Conservation (phyloP, 768 basidiomycete genomes). For the Termitomyces sp. region DNA sequence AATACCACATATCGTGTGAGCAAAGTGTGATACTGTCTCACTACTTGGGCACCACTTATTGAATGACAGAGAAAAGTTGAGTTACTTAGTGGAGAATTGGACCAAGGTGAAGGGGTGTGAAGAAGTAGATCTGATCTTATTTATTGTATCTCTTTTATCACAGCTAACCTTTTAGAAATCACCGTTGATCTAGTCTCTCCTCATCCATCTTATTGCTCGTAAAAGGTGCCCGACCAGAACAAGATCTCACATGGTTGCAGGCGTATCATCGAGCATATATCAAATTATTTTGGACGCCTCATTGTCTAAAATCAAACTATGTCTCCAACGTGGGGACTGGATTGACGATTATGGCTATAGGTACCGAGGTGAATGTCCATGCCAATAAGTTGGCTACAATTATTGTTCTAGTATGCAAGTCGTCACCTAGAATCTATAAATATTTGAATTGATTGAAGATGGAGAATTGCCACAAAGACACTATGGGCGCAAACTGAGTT, state of each 20-base stretch:
- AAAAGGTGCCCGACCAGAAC: conserved; percentile 69
- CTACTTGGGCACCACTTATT: conserved; percentile 2
- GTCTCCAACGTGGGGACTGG: not conserved
- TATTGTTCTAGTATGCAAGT: not conserved
- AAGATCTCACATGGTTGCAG: conserved; percentile 52
- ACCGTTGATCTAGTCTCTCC: not conserved
- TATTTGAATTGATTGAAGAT: not conserved
- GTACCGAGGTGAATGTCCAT: not conserved
- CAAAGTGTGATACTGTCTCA: conserved; percentile 1
- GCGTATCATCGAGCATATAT: conserved; percentile 81
- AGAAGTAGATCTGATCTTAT: conserved; percentile 5
- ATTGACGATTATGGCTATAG: not conserved
- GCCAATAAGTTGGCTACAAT: conserved; percentile 5
- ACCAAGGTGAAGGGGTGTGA: conserved; percentile 53
- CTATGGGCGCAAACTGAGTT: conserved; percentile 38
- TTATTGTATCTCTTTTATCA: conserved; percentile 6
- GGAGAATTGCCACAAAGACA: not conserved
- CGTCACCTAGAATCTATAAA: not conserved
- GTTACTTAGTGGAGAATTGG: conserved; percentile 53
- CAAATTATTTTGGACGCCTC: conserved; percentile 10
- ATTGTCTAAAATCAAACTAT: not conserved
- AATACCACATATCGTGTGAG: conserved; percentile 61
- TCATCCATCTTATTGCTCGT: conserved; percentile 42
- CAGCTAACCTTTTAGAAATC: conserved; percentile 11
- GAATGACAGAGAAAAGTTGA: conserved; percentile 55